phyloP scores from a whole-genome alignment of 345 rosid genomes.

The Cardamine chenopodiifolia region DNA sequence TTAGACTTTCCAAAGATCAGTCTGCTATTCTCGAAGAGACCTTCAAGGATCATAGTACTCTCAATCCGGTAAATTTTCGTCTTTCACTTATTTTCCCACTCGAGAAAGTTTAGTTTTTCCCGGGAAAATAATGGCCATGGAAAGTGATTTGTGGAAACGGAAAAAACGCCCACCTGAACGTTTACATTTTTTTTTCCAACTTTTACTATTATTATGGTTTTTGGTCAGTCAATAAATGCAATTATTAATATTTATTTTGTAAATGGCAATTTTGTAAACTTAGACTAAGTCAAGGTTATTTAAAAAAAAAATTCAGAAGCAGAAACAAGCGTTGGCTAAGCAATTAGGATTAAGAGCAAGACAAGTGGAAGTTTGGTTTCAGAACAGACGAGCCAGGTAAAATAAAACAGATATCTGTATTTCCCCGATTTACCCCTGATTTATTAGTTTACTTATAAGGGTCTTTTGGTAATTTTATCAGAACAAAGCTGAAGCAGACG shows the following conservation, averaged over 20 bases:
- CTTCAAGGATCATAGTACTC: constrained; percentile 93
- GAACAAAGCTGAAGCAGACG: constrained; percentile 98
- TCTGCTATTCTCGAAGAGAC: constrained; percentile 91
- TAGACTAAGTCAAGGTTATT: background rate
- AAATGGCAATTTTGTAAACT: background rate
- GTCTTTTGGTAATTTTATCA: constrained; percentile 38
- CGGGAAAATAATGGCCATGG: constrained; percentile 12
- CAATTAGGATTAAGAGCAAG: constrained; percentile 83
- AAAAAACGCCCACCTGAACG: background rate
- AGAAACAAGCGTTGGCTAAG: constrained; percentile 83
- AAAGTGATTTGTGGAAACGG: background rate
- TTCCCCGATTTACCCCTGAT: background rate
- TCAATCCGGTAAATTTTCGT: constrained; percentile 70
- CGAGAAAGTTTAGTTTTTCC: constrained; percentile 6
- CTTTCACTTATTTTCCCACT: background rate
- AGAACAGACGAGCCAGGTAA: constrained; percentile 97
- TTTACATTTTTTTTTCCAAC: background rate
- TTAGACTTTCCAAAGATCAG: constrained; percentile 91
- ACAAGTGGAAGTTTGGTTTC: constrained; percentile 99
- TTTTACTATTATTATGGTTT: background rate
- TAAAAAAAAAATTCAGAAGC: constrained; percentile 59
- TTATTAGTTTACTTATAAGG: background rate
- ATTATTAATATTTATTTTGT: background rate
- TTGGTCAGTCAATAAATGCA: constrained; percentile 17
- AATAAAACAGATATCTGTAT: background rate